phyloP scores from a whole-genome alignment of 129 eudicot genomes.

The Silybum marianum region DNA sequence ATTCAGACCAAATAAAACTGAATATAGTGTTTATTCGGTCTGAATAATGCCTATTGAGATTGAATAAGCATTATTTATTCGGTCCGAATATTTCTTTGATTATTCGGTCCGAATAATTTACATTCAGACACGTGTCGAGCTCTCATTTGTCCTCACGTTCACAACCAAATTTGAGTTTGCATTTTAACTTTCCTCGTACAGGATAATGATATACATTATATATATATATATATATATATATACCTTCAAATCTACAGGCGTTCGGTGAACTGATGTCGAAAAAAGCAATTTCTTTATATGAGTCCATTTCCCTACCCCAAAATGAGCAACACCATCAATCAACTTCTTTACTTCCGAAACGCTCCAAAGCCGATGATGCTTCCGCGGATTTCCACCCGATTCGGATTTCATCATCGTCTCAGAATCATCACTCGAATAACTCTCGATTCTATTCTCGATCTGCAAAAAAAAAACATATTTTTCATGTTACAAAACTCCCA shows the following conservation, averaged over 20 bases:
- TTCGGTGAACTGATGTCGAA: slow-evolving; percentile 76
- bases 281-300: slow-evolving; percentile 70
- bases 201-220: slow-evolving; percentile 20
- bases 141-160: too few relatives aligned
- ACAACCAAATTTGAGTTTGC: too few relatives aligned
- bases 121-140: too few relatives aligned
- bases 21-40: too few relatives aligned
- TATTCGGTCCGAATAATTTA: too few relatives aligned
- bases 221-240: background rate
- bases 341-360: slow-evolving; percentile 69
- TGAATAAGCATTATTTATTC: too few relatives aligned
- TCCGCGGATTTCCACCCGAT: slow-evolving; percentile 48
- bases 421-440: slow-evolving; percentile 38
- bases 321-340: slow-evolving; percentile 79
- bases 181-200: too few relatives aligned
- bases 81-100: too few relatives aligned
- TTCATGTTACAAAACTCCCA: background rate
- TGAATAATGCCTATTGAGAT: too few relatives aligned
- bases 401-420: slow-evolving; percentile 24
- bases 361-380: slow-evolving; percentile 72
- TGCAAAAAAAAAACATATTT: slow-evolving; percentile 5
- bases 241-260: slow-evolving; percentile 93
- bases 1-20: too few relatives aligned
- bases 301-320: slow-evolving; percentile 92
- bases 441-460: slow-evolving; percentile 19